These are phyloP conservation scores for Leishmania martiniquensis DNA, from an alignment of 208 protist species.

Conservation along the genomic window DNA sequence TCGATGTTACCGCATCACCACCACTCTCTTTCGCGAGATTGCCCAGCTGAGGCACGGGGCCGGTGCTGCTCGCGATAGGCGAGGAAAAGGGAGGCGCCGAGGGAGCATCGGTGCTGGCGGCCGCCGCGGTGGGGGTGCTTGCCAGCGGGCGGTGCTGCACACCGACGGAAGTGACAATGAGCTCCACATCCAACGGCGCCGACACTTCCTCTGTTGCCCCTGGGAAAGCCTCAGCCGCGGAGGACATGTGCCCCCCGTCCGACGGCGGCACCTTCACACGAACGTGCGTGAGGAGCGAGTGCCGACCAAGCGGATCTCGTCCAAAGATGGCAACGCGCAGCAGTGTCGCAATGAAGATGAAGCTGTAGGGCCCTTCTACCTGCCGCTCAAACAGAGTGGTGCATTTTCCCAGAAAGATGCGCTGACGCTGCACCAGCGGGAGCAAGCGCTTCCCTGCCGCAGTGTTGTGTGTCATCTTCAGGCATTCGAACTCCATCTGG, in stretches of 20 bases:
- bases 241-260: not conserved
- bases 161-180: conserved; percentile 77
- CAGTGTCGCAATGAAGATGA: conserved; percentile 73
- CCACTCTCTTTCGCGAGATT: not conserved
- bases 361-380: conserved; percentile 84
- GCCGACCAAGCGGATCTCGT: conserved; percentile 87
- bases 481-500: conserved; percentile 55
- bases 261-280: conserved; percentile 14
- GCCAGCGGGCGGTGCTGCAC: conserved; percentile 43
- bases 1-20: not conserved
- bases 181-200: conserved; percentile 44
- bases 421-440: conserved; percentile 41
- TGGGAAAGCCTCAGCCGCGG: not conserved
- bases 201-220: not conserved
- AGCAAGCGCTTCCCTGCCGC: conserved; percentile 1
- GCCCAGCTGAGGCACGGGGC: not conserved
- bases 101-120: not conserved
- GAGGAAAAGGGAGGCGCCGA: conserved; percentile 4
- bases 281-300: conserved; percentile 80
- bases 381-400: conserved; percentile 71
- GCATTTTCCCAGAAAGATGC: conserved; percentile 57
- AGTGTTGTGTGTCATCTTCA: conserved; percentile 8
- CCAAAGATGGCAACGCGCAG: conserved; percentile 84
- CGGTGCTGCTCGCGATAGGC: not conserved
- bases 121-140: not conserved